phyloP scores from a whole-genome alignment of 257 asterid species.

The Misopates orontium region DNA sequence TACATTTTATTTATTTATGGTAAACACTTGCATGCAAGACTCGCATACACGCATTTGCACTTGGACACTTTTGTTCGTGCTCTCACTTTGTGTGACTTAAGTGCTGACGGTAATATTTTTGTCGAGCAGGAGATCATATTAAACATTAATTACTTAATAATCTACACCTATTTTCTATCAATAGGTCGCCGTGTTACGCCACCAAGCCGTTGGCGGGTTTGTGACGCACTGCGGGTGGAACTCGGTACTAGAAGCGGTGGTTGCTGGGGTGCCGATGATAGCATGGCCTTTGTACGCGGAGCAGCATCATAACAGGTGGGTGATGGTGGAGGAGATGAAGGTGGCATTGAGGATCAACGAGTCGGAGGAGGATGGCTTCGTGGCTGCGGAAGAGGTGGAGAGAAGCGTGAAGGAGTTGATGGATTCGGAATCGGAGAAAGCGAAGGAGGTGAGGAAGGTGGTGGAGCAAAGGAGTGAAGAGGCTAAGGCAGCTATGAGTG shows the following conservation, averaged over 20 bases:
- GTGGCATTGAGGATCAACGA: slow-evolving; percentile 43
- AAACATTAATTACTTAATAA: too few relatives aligned
- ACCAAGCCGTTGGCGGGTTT: slow-evolving; percentile 57
- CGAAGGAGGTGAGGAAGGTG: slow-evolving; percentile 30
- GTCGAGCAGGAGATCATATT: too few relatives aligned
- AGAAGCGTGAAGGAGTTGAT: slow-evolving; percentile 42
- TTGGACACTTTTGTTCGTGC: too few relatives aligned
- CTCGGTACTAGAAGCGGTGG: slow-evolving; percentile 59
- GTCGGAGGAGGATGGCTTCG: slow-evolving; percentile 41
- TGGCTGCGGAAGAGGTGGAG: slow-evolving; percentile 53
- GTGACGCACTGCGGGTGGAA: slow-evolving; percentile 76
- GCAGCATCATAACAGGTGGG: slow-evolving; percentile 46
- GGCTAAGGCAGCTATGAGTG: slow-evolving; percentile 38
- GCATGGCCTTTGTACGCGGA: slow-evolving; percentile 75
- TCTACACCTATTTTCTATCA: too few relatives aligned
- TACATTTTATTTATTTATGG: too few relatives aligned
- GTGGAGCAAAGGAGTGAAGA: slow-evolving; percentile 34
- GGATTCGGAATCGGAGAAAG: slow-evolving; percentile 33
- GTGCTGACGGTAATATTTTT: too few relatives aligned
- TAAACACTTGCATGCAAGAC: too few relatives aligned
- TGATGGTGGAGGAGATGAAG: slow-evolving; percentile 53
- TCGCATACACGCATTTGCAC: too few relatives aligned
- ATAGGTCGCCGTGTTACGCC: slow-evolving; percentile 52
- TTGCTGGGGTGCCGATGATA: slow-evolving; percentile 58
- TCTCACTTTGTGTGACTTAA: too few relatives aligned